Percentiles rank a stretch among this genome's conserved stretches.
Evolutionary conservation across 1,139 yeast species (phyloP).

Genomic region (Hanseniaspora sp.): DNA sequence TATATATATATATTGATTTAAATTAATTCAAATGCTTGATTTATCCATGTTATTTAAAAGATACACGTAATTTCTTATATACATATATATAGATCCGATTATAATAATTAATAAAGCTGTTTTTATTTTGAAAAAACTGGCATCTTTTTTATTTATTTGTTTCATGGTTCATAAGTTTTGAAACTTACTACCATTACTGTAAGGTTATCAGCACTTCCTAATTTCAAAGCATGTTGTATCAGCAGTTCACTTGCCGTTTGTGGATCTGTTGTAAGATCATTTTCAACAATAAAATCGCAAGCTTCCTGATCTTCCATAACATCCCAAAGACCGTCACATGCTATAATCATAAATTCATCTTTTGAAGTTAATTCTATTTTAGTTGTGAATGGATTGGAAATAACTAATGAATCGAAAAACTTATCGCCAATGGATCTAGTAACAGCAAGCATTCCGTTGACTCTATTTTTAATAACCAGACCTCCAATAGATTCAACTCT

Average conservation of each 20-base stretch:
- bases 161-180: slow-evolving; percentile 14
- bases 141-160: background rate
- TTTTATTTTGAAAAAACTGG: too few species aligned
- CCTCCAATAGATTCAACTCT: slow-evolving; percentile 78
- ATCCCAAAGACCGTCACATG: slow-evolving; percentile 96
- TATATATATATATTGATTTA: too few species aligned
- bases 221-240: slow-evolving; percentile 66
- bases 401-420: slow-evolving; percentile 79
- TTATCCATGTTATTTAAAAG: too few species aligned
- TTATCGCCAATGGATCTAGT: slow-evolving; percentile 92
- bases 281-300: slow-evolving; percentile 52
- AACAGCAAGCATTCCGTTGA: slow-evolving; percentile 90
- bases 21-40: too few species aligned
- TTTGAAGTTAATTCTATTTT: slow-evolving; percentile 53
- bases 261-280: slow-evolving; percentile 36
- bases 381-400: slow-evolving; percentile 88
- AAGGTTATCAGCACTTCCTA: slow-evolving; percentile 79
- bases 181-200: slow-evolving; percentile 70
- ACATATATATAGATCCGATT: background rate
- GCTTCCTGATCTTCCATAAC: slow-evolving; percentile 76
- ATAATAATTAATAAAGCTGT: too few species aligned
- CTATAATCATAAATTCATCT: slow-evolving; percentile 73
- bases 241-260: slow-evolving; percentile 56
- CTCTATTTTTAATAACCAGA: slow-evolving; percentile 76
- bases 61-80: too few species aligned